A percentile compares a stretch with the other conserved stretches of the same genome.
Conservation (phyloP, 2,329 filamentous ascomycete genomes). For the Xylaria sp. region DNA sequence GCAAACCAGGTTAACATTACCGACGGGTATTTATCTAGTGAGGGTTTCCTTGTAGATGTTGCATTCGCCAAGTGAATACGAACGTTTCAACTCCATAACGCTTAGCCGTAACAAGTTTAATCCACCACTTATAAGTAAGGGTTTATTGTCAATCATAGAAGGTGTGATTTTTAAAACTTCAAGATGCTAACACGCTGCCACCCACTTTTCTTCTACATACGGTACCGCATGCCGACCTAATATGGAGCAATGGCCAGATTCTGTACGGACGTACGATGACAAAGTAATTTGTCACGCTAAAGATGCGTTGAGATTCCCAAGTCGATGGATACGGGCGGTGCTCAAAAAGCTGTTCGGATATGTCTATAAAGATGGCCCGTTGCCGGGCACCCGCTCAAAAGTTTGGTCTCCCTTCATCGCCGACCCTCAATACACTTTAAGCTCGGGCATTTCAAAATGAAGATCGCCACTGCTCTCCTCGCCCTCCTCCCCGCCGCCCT, state of each 20-base stretch:
- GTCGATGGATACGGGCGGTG: background rate
- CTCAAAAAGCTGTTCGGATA: background rate
- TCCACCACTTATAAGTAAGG: conserved; percentile 17
- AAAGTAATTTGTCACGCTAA: conserved; percentile 15
- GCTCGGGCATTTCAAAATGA: conserved; percentile 16
- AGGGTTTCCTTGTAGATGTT: background rate
- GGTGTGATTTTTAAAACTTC: conserved; percentile 1
- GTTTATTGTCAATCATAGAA: conserved; percentile 10
- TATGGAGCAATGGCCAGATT: conserved; percentile 23
- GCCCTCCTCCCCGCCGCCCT: conserved; percentile 7
- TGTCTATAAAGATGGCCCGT: conserved; percentile 11
- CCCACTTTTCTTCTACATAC: conserved; percentile 14
- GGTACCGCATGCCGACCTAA: conserved; percentile 9
- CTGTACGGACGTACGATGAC: conserved; percentile 11
- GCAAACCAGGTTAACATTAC: background rate
- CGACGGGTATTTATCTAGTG: background rate
- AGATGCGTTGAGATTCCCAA: background rate
- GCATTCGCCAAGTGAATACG: conserved; percentile 1
- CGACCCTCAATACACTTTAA: background rate
- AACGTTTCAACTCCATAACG: conserved; percentile 11
- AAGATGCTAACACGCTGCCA: background rate
- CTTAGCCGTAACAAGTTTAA: conserved; percentile 12
- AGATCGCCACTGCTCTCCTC: conserved; percentile 3
- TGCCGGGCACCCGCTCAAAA: background rate
- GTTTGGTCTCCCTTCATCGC: background rate